These are phyloP conservation scores for Lyophyllum semitale DNA, from an alignment of 768 basidiomycete species.

Conservation along the genomic window DNA sequence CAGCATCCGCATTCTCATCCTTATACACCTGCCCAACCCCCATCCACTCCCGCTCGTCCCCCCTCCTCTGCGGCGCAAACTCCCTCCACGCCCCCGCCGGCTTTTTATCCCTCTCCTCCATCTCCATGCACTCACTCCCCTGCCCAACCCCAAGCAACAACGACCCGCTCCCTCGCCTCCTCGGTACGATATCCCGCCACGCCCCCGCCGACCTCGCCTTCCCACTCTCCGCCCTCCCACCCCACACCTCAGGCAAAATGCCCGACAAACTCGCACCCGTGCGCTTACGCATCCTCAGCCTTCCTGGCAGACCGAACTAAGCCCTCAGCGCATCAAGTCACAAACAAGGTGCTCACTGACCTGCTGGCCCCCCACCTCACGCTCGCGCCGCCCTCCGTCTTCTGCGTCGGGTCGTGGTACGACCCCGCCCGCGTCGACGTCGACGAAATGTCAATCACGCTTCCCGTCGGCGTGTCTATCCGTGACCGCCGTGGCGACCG, in stretches of 20 bases:
- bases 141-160: not conserved
- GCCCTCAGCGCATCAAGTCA: not conserved
- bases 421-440: not conserved
- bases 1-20: not conserved
- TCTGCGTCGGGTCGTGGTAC: not conserved
- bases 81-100: not conserved
- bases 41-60: not conserved
- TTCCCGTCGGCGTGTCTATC: slow-evolving; percentile 3
- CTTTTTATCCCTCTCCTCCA: not conserved
- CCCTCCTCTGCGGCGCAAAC: slow-evolving; percentile 14
- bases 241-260: not conserved
- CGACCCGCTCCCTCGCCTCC: slow-evolving; percentile 9
- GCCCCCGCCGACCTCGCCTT: not conserved
- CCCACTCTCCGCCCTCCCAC: not conserved
- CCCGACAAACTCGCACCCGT: not conserved
- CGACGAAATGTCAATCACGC: slow-evolving; percentile 19
- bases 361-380: not conserved
- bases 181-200: slow-evolving; percentile 7
- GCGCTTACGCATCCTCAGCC: slow-evolving; percentile 7
- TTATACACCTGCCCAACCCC: not conserved
- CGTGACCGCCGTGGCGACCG: slow-evolving; percentile 7
- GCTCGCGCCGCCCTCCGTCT: not conserved
- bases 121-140: not conserved
- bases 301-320: slow-evolving; percentile 10
- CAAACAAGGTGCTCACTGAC: not conserved